These are phyloP conservation scores for Cladosporium halotolerans DNA, from an alignment of 2,329 filamentous ascomycete genomes.

Conservation along the genomic window DNA sequence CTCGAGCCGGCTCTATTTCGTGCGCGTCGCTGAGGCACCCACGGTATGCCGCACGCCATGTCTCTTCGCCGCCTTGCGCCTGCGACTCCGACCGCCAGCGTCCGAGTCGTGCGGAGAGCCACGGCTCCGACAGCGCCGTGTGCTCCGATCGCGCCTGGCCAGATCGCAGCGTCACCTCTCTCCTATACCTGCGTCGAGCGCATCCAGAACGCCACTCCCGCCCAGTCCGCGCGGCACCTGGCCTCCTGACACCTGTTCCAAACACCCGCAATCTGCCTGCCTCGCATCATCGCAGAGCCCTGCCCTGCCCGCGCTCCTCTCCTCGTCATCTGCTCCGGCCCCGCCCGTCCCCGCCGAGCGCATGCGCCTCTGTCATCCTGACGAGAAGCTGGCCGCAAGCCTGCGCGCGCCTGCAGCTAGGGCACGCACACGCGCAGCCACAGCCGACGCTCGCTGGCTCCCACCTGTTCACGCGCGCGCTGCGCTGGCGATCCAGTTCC, in stretches of 20 bases:
- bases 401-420: neutral
- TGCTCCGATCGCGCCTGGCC: no score
- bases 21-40: neutral
- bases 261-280: neutral
- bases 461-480: constrained; percentile 12
- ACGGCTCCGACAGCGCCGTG: no score
- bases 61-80: neutral
- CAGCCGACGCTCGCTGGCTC: neutral
- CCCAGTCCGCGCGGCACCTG: neutral
- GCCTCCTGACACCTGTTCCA: neutral
- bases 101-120: neutral
- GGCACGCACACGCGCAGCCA: neutral
- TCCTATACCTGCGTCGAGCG: neutral
- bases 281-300: neutral
- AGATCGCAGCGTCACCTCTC: neutral
- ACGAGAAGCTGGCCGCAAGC: neutral
- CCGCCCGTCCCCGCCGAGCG: neutral
- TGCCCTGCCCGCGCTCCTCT: neutral
- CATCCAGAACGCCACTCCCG: neutral
- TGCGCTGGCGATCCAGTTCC: constrained; percentile 9
- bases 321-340: neutral
- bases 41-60: neutral
- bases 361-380: constrained; percentile 4
- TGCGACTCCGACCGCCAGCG: neutral
- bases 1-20: neutral